Conservation (phyloP, 306 rosid species). For the Canavalia gladiata region DNA sequence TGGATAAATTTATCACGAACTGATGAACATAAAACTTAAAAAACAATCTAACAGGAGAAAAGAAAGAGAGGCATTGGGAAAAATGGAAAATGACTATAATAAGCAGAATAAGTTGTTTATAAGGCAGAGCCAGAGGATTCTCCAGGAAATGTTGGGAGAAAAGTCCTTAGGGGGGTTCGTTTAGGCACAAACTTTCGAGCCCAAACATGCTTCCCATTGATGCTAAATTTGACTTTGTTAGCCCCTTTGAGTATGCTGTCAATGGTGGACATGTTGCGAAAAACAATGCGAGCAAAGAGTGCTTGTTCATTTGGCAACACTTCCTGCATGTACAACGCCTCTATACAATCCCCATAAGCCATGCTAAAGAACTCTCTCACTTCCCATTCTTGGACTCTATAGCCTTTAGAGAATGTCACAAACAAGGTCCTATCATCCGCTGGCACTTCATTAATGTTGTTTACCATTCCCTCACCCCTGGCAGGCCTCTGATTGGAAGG, state of each 20-base stretch:
- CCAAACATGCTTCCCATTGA: slow-evolving; percentile 86
- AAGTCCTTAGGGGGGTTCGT: background rate
- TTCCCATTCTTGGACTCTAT: slow-evolving; percentile 68
- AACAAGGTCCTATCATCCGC: slow-evolving; percentile 75
- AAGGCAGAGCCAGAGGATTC: slow-evolving; percentile 1
- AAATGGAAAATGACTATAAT: background rate
- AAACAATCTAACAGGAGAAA: background rate
- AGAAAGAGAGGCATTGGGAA: background rate
- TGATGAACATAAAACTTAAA: background rate
- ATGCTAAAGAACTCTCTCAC: slow-evolving; percentile 57
- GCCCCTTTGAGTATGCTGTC: slow-evolving; percentile 61
- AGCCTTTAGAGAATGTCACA: slow-evolving; percentile 80
- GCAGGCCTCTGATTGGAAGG: background rate
- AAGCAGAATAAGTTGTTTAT: background rate
- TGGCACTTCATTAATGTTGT: background rate
- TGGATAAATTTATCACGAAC: background rate
- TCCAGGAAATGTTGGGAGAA: slow-evolving; percentile 3
- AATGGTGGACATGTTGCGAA: slow-evolving; percentile 46
- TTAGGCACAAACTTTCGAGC: slow-evolving; percentile 73
- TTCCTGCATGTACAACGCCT: slow-evolving; percentile 72
- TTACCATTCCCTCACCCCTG: background rate
- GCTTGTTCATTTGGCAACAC: slow-evolving; percentile 59
- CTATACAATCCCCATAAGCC: slow-evolving; percentile 65
- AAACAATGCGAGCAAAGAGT: slow-evolving; percentile 71
- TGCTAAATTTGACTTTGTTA: slow-evolving; percentile 62